Conservation (phyloP, 257 asterid genomes). For the Penstemon davidsonii region DNA sequence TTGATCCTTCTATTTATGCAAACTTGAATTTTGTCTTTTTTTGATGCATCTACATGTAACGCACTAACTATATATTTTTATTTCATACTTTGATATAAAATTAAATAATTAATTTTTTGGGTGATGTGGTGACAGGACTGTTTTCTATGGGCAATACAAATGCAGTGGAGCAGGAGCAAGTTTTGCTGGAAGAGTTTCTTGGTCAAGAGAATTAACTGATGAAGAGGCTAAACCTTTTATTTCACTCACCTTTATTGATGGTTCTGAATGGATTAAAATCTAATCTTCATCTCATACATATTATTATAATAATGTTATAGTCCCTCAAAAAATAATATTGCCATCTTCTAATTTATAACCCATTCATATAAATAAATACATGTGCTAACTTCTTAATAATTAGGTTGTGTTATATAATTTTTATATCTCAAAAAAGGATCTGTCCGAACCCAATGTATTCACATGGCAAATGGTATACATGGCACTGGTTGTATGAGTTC, state of each 20-base stretch:
- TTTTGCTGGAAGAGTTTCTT: slow-evolving; percentile 91
- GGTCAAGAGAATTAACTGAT: slow-evolving; percentile 88
- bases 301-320: neutral
- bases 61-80: too few relatives aligned
- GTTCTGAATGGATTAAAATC: slow-evolving; percentile 79
- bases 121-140: slow-evolving; percentile 58
- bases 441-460: too few relatives aligned
- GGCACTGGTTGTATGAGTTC: too few relatives aligned
- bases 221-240: slow-evolving; percentile 94
- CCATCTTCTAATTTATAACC: neutral
- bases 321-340: neutral
- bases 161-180: slow-evolving; percentile 87
- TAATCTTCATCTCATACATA: slow-evolving; percentile 17
- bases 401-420: too few relatives aligned
- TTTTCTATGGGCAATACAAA: slow-evolving; percentile 90
- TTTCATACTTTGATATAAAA: too few relatives aligned
- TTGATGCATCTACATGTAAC: too few relatives aligned
- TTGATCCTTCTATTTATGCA: too few relatives aligned
- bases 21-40: too few relatives aligned
- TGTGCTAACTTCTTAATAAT: too few relatives aligned
- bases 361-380: too few relatives aligned
- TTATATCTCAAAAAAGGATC: neutral
- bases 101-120: slow-evolving; percentile 5
- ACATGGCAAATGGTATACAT: too few relatives aligned
- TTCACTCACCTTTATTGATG: slow-evolving; percentile 81